Base-by-base conservation (phyloP, 768 basidiomycete species). In the Boletellus emodensis region DNA sequence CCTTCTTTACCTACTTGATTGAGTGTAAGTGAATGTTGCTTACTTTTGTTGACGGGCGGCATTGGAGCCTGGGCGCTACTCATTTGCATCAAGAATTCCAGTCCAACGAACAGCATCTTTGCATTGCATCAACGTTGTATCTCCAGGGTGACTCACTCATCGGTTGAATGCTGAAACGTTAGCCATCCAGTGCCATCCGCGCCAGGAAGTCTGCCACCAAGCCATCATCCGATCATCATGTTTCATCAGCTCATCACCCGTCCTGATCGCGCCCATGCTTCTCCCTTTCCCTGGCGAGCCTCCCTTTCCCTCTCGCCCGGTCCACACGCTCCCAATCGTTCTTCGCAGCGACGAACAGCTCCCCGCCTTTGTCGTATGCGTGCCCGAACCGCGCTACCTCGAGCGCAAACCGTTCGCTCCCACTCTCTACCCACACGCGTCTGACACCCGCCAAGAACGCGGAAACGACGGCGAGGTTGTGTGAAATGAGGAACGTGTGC, bases 381-480 rank as follows among this genome's bases (percentile, higher is more conserved):
- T 61, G 65, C 32, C 63, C 61, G 57, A 90, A 90, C 47, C 61
- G 64, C 6, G 67, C 65, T 2, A 84, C 75, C 54, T 87, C 84
- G 22, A 63, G 57, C 1, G 56, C 58, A 62, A 81, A 79, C 11
- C 20, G 40, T 0, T 18, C 14, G 24, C 28, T 51, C 40, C 32
- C 33, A 1, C 28, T 18, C n/a, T 57, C 52, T 4, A 11, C 32
- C 17, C 75, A 61, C 12, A 71, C 52, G 0, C 49, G 37, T 44
- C 90, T 76, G 1, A 93, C 70, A 0, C 78, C 79, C 0, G 67
- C 68, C 40, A 92, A 80, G 62, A 94, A 89, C 1, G 69, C 63
- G 36, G 83, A 78, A 24, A 90, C 68, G 1, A 92, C 77, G 1
- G 78, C 63, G 26, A 90, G 72, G 57, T 94, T 94, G 65, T 94